Conservation (phyloP, 2,329 filamentous ascomycete species). For the Stromatinia cepivora region DNA sequence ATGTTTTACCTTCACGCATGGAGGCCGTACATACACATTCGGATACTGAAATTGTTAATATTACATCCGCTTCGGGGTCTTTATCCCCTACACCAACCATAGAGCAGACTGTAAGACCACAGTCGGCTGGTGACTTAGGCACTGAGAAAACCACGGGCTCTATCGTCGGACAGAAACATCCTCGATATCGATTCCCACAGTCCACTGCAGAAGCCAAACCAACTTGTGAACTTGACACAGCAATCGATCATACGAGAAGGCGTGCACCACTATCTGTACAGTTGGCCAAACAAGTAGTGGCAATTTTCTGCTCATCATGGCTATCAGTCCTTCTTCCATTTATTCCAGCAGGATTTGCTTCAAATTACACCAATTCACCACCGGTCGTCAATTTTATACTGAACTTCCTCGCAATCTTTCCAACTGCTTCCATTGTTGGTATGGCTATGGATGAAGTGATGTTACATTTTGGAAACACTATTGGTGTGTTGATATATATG, state of each 20-base stretch:
- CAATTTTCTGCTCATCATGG: constrained; percentile 73
- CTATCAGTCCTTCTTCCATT: constrained; percentile 78
- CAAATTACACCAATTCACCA: constrained; percentile 62
- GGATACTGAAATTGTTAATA: not conserved
- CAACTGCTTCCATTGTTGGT: constrained; percentile 79
- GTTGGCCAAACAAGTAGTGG: not conserved
- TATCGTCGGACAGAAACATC: not conserved
- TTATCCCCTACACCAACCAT: too few relatives aligned
- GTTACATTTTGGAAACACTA: constrained; percentile 72
- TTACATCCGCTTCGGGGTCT: not conserved
- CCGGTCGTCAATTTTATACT: constrained; percentile 71
- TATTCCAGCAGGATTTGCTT: constrained; percentile 73
- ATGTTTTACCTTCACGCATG: not conserved
- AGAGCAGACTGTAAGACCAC: not conserved
- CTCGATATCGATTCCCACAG: not conserved
- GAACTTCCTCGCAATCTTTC: constrained; percentile 89
- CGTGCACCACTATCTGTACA: not conserved
- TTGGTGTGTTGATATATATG: constrained; percentile 82
- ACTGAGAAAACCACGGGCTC: not conserved
- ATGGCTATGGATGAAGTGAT: constrained; percentile 88
- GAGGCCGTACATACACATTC: too few relatives aligned
- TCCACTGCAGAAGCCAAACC: not conserved
- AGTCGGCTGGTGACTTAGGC: not conserved
- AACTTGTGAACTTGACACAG: not conserved
- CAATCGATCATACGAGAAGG: not conserved